Evolutionary conservation across 2,329 filamentous ascomycete genomes (phyloP).

Genomic region (Aspergillus viridinutans): DNA sequence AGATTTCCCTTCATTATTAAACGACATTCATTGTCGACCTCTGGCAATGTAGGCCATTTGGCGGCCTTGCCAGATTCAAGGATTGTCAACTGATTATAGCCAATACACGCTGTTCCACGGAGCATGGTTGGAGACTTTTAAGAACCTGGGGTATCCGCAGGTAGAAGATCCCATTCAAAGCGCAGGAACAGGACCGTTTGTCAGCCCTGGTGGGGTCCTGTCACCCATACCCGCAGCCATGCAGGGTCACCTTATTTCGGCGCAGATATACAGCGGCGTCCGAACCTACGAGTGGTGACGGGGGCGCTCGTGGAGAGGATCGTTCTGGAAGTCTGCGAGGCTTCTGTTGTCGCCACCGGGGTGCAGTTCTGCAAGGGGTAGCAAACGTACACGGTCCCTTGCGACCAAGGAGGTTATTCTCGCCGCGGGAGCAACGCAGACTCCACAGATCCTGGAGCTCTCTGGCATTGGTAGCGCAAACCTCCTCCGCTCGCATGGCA

Average conservation of each 20-base stretch:
- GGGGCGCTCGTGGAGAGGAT: slow-evolving; percentile 12
- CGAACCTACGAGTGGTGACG: slow-evolving; percentile 16
- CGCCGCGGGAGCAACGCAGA: slow-evolving; percentile 54
- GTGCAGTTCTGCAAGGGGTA: slow-evolving; percentile 19
- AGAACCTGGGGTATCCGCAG: slow-evolving; percentile 10
- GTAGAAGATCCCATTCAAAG: slow-evolving; percentile 15
- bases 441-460: slow-evolving; percentile 56
- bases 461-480: slow-evolving; percentile 55
- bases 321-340: slow-evolving; percentile 2
- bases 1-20: too few relatives aligned
- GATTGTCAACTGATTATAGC: too few relatives aligned
- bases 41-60: too few relatives aligned
- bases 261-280: slow-evolving; percentile 1
- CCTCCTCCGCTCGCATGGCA: slow-evolving; percentile 39
- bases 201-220: slow-evolving; percentile 11
- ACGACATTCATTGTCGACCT: too few relatives aligned
- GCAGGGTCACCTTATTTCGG: slow-evolving; percentile 13
- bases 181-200: slow-evolving; percentile 9
- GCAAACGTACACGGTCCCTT: slow-evolving; percentile 18
- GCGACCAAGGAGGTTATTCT: slow-evolving; percentile 53
- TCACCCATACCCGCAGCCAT: slow-evolving; percentile 13
- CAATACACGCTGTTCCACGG: slow-evolving; percentile 15
- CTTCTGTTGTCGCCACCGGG: slow-evolving; percentile 11
- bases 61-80: too few relatives aligned
- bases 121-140: slow-evolving; percentile 14